Evolutionary conservation across 108 stramenopile genomes (phyloP).

Genomic region (Bacterosira constricta): DNA sequence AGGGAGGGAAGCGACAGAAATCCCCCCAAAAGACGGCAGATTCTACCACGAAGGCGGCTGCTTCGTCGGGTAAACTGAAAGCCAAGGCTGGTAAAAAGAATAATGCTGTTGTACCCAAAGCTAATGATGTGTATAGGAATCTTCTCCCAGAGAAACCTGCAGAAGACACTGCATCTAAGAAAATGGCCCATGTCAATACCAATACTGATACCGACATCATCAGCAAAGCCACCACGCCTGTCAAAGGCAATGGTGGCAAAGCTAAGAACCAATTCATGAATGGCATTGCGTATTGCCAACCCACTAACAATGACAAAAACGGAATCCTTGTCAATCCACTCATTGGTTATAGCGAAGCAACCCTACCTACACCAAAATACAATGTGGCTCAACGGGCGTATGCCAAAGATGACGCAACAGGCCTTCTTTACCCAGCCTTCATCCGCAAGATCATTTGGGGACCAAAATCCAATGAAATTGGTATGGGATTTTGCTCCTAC

Average conservation of each 20-base stretch:
- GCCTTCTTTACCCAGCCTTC: constrained; percentile 62
- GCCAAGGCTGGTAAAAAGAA: too few relatives aligned
- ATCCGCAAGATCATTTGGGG: constrained; percentile 58
- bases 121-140: too few relatives aligned
- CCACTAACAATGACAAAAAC: neutral
- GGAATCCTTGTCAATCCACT: neutral
- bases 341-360: neutral
- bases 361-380: constrained; percentile 11
- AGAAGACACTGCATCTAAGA: too few relatives aligned
- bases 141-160: too few relatives aligned
- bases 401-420: constrained; percentile 60
- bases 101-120: too few relatives aligned
- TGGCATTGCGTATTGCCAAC: neutral
- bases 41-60: too few relatives aligned
- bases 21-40: too few relatives aligned
- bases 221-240: too few relatives aligned
- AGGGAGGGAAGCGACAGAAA: too few relatives aligned
- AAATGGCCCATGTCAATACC: too few relatives aligned
- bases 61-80: too few relatives aligned
- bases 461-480: constrained; percentile 28
- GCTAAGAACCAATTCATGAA: neutral
- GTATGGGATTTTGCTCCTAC: neutral
- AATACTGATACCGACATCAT: too few relatives aligned
- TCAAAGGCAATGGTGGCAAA: neutral
- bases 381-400: constrained; percentile 46